Evolutionary conservation across 805 yeast species (phyloP).

Genomic region (Kluyveromyces dobzhanskii): DNA sequence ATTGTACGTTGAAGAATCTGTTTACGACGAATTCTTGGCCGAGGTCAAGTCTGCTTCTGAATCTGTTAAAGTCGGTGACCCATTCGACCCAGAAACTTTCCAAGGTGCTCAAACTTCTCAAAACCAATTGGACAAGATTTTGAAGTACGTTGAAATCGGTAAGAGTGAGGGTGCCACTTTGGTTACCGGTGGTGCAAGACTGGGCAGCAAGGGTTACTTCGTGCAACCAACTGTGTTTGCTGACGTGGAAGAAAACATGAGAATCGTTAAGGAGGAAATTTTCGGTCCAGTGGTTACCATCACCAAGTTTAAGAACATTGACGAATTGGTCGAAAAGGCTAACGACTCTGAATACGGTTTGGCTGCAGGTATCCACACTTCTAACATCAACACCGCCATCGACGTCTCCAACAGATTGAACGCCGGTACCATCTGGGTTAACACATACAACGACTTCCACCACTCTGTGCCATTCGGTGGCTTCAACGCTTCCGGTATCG

Average conservation of each 20-base stretch:
- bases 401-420: constrained; percentile 65
- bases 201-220: constrained; percentile 55
- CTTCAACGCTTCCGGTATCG: constrained; percentile 81
- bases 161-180: constrained; percentile 75
- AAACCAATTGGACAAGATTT: constrained; percentile 68
- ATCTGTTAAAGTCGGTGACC: constrained; percentile 65
- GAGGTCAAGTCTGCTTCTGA: constrained; percentile 49
- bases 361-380: constrained; percentile 86
- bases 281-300: constrained; percentile 90
- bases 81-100: constrained; percentile 66
- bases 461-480: constrained; percentile 90
- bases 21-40: constrained; percentile 68
- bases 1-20: constrained; percentile 74
- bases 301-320: constrained; percentile 71
- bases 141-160: constrained; percentile 71
- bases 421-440: constrained; percentile 90
- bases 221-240: constrained; percentile 68
- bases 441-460: constrained; percentile 85
- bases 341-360: constrained; percentile 80
- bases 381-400: constrained; percentile 64
- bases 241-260: constrained; percentile 59
- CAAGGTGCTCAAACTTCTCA: constrained; percentile 92
- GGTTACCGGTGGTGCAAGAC: constrained; percentile 61
- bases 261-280: constrained; percentile 67
- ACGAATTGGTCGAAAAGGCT: constrained; percentile 70